A percentile compares a stretch with the other conserved stretches of the same genome.
phyloP scores from a whole-genome alignment of 169 alveolate species.

The Plasmodium coatneyi region DNA sequence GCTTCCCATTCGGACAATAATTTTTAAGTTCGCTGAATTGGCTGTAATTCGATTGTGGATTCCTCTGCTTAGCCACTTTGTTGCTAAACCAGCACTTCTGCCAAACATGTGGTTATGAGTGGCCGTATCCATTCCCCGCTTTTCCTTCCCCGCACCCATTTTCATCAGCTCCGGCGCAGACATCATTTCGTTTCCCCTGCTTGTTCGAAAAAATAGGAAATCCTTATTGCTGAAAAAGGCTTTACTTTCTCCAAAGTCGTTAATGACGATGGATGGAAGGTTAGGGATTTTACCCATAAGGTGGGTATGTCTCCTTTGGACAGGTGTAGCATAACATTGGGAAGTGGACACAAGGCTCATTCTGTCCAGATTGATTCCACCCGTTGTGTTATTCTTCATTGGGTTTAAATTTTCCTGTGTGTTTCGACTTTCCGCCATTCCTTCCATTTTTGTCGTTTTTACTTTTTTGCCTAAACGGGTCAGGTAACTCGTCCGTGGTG shows the following conservation, averaged over 20 bases:
- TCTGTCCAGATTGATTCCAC: background rate
- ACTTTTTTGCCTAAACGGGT: background rate
- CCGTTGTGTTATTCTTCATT: background rate
- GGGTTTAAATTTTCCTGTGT: background rate
- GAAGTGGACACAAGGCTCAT: background rate
- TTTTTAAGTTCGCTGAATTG: background rate
- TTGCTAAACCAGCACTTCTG: background rate
- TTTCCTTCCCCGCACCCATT: background rate
- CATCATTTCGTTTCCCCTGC: constrained; percentile 54
- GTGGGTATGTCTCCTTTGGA: background rate
- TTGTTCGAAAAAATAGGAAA: constrained; percentile 50
- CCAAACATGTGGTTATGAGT: background rate
- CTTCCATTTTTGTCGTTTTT: background rate
- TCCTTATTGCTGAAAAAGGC: constrained; percentile 44
- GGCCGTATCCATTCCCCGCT: background rate
- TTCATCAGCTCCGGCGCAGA: constrained; percentile 56
- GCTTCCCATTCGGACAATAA: background rate
- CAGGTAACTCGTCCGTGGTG: background rate
- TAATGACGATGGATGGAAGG: constrained; percentile 31
- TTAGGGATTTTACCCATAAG: background rate
- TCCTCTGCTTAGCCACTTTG: background rate
- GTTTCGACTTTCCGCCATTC: background rate
- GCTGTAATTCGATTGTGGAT: background rate
- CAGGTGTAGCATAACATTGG: background rate
- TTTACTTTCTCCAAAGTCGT: constrained; percentile 73